Evolutionary conservation across 164 flowering plant species (phyloP).

Genomic region (Kingdonia uniflora): DNA sequence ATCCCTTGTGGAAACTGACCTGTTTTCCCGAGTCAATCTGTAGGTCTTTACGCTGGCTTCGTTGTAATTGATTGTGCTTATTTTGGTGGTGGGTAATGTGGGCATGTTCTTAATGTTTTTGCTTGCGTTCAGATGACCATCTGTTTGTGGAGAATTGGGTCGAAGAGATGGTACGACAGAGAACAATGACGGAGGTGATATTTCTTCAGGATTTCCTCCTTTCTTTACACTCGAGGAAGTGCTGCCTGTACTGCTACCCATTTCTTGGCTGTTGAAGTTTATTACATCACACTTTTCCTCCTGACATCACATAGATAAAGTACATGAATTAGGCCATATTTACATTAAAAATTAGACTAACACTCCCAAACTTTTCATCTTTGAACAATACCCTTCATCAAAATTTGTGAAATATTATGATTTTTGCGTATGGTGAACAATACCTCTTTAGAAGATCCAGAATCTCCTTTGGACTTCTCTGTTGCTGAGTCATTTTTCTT

Average conservation of each 20-base stretch:
- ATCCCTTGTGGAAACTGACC: slow-evolving; percentile 45
- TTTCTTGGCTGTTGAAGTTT: slow-evolving; percentile 22
- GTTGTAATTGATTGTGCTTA: slow-evolving; percentile 21
- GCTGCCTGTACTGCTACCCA: slow-evolving; percentile 26
- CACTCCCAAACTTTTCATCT: too few relatives aligned
- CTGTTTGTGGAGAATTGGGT: slow-evolving; percentile 27
- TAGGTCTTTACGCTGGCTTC: slow-evolving; percentile 16
- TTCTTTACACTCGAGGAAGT: slow-evolving; percentile 26
- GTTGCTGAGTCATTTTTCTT: slow-evolving; percentile 12
- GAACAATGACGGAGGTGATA: slow-evolving; percentile 22
- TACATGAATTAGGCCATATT: slow-evolving; percentile 1
- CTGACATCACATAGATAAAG: too few relatives aligned
- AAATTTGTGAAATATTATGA: too few relatives aligned
- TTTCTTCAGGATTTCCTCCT: slow-evolving; percentile 8
- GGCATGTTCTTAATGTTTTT: slow-evolving; percentile 50
- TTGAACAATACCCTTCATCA: too few relatives aligned
- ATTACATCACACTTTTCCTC: slow-evolving; percentile 24
- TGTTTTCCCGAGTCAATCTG: slow-evolving; percentile 14
- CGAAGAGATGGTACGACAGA: slow-evolving; percentile 17
- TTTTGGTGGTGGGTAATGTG: slow-evolving; percentile 27
- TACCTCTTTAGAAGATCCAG: slow-evolving; percentile 37
- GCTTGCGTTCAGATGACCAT: slow-evolving; percentile 43
- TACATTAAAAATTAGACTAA: not conserved
- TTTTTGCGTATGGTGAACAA: too few relatives aligned
- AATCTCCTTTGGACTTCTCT: slow-evolving; percentile 16